These are phyloP conservation scores for Fusarium kyushuense DNA, from an alignment of 2,329 filamentous ascomycete species.

Conservation along the genomic window DNA sequence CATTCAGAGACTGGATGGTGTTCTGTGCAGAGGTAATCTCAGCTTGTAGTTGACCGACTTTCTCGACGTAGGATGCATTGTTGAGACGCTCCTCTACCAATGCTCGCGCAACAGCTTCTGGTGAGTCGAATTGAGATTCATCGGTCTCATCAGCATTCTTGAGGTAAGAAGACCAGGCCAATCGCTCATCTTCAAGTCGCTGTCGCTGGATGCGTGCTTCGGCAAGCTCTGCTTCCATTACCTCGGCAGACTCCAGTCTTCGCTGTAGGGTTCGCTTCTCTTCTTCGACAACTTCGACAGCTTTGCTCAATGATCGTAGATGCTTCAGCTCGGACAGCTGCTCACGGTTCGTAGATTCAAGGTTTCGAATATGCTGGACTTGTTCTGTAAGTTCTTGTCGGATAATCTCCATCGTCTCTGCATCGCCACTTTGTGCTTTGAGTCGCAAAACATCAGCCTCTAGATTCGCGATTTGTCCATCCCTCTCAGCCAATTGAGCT, in stretches of 20 bases:
- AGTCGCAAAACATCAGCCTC: slow-evolving; percentile 86
- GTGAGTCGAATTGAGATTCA: slow-evolving; percentile 84
- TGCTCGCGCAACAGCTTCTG: slow-evolving; percentile 86
- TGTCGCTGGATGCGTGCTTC: slow-evolving; percentile 87
- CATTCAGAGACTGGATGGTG: slow-evolving; percentile 77
- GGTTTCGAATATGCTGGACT: slow-evolving; percentile 86
- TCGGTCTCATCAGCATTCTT: slow-evolving; percentile 73
- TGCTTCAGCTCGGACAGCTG: slow-evolving; percentile 84
- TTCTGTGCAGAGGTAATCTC: slow-evolving; percentile 83
- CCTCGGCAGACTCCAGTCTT: slow-evolving; percentile 79
- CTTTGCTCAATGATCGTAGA: slow-evolving; percentile 82
- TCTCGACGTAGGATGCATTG: slow-evolving; percentile 82
- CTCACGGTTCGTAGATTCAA: slow-evolving; percentile 85
- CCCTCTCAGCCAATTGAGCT: slow-evolving; percentile 74
- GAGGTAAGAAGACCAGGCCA: slow-evolving; percentile 88
- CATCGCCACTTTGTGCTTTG: slow-evolving; percentile 88
- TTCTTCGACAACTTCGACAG: slow-evolving; percentile 94
- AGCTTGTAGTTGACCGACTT: slow-evolving; percentile 81
- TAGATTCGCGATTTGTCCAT: slow-evolving; percentile 76
- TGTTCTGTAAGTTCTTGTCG: slow-evolving; percentile 91
- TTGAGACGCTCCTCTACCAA: slow-evolving; percentile 86
- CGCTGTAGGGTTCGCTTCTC: slow-evolving; percentile 88
- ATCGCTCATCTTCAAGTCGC: slow-evolving; percentile 86
- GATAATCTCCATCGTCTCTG: slow-evolving; percentile 85
- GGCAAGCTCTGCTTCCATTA: slow-evolving; percentile 79